These are phyloP conservation scores for Alternaria sp. DNA, from an alignment of 2,329 filamentous ascomycete species.

Conservation along the genomic window DNA sequence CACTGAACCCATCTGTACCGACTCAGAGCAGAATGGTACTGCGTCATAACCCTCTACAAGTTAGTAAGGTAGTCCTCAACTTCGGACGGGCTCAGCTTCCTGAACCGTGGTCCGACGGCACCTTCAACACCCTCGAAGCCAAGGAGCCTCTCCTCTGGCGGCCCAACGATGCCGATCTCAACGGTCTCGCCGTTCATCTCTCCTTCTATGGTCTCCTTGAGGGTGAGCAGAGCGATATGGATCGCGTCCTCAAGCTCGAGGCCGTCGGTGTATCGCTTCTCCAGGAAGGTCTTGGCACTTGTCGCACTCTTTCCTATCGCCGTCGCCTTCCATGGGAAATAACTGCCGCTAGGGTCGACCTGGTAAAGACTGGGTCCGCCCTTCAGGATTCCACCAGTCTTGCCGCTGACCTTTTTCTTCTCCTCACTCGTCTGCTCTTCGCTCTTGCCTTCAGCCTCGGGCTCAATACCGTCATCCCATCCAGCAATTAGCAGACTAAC, in stretches of 20 bases:
- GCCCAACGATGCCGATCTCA: conserved; percentile 96
- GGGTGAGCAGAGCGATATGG: conserved; percentile 93
- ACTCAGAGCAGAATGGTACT: conserved; percentile 1
- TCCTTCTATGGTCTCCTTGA: conserved; percentile 99
- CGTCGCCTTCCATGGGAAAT: conserved; percentile 99
- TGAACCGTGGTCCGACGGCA: conserved; percentile 84
- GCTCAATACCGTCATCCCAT: conserved; percentile 96
- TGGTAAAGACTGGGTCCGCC: conserved; percentile 98
- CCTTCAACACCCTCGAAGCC: conserved; percentile 90
- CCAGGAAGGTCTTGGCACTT: conserved; percentile 97
- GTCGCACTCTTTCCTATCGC: conserved; percentile 99
- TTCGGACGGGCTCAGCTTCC: conserved; percentile 95
- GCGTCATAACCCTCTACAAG: conserved; percentile 67
- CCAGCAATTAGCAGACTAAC: conserved; percentile 95
- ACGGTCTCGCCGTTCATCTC: conserved; percentile 99
- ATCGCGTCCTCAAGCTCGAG: conserved; percentile 97
- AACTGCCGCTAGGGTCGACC: conserved; percentile 97
- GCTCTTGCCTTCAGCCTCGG: conserved; percentile 73
- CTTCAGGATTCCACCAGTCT: conserved; percentile 95
- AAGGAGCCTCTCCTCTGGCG: conserved; percentile 89
- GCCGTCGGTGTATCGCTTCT: conserved; percentile 98
- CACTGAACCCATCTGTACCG: conserved; percentile 1
- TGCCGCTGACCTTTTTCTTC: conserved; percentile 77
- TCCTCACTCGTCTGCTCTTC: conserved; percentile 63
- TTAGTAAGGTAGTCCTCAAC: conserved; percentile 99